Evolutionary conservation across 495 filamentous ascomycete species (phyloP).

Genomic region (Aspergillus avenaceus): DNA sequence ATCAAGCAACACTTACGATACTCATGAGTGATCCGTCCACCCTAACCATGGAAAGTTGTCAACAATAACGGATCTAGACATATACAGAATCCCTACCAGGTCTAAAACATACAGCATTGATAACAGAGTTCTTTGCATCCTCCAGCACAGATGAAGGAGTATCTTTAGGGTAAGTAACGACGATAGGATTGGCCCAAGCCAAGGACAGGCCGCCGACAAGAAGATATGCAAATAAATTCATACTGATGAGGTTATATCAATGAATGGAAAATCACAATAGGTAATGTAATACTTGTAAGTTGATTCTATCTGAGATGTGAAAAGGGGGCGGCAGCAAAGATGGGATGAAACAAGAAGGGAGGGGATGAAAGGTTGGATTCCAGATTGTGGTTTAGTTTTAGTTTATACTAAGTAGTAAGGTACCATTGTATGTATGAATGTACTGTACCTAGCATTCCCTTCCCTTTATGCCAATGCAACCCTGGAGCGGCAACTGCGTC

Average conservation of each 20-base stretch:
- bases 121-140: slow-evolving; percentile 66
- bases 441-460: too few species aligned
- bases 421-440: too few species aligned
- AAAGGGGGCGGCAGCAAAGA: too few species aligned
- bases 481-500: slow-evolving; percentile 11
- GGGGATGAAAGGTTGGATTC: background rate
- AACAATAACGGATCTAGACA: background rate
- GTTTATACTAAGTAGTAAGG: too few species aligned
- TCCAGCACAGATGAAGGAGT: slow-evolving; percentile 67
- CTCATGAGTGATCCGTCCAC: slow-evolving; percentile 47
- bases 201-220: slow-evolving; percentile 53
- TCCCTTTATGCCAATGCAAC: background rate
- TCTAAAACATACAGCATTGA: slow-evolving; percentile 54
- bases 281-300: too few species aligned
- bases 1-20: slow-evolving; percentile 41
- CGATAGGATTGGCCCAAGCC: slow-evolving; percentile 63
- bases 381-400: too few species aligned
- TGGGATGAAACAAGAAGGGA: too few species aligned
- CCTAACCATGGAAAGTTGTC: slow-evolving; percentile 13
- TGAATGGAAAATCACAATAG: background rate
- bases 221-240: slow-evolving; percentile 53
- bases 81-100: background rate
- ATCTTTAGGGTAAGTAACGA: slow-evolving; percentile 70
- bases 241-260: slow-evolving; percentile 27
- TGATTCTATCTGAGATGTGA: too few species aligned